These are phyloP conservation scores for sunflower (Helianthus annuus) DNA, from an alignment of 129 eudicot genomes.

Conservation along the genomic window HanXRQr2.0-SUNRISE NC_035435.2:115639216-115639715, in stretches of 20 bases:
- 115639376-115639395: no score
- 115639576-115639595: neutral
- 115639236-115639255: no score
- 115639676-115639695: no score
- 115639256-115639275: no score
- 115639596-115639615: constrained; percentile 79
- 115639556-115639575: neutral
- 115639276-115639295: no score
- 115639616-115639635: constrained; percentile 59
- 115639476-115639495: constrained; percentile 73
- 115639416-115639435: constrained; percentile 53
- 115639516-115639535: constrained; percentile 46
- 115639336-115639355: no score
- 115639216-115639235: no score
- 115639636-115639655: constrained; percentile 73
- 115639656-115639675: constrained; percentile 44
- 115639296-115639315: no score
- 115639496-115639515: constrained; percentile 96
- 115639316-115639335: no score
- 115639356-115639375: no score
- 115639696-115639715: no score
- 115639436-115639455: constrained; percentile 54
- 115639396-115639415: no score
- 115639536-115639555: constrained; percentile 11
- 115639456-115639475: neutral